Evolutionary conservation across 176 grass and related monocot genomes (phyloP), one percentile per base, ranked within the genome.

Genomic region (Phyllostachys edulis): DNA sequence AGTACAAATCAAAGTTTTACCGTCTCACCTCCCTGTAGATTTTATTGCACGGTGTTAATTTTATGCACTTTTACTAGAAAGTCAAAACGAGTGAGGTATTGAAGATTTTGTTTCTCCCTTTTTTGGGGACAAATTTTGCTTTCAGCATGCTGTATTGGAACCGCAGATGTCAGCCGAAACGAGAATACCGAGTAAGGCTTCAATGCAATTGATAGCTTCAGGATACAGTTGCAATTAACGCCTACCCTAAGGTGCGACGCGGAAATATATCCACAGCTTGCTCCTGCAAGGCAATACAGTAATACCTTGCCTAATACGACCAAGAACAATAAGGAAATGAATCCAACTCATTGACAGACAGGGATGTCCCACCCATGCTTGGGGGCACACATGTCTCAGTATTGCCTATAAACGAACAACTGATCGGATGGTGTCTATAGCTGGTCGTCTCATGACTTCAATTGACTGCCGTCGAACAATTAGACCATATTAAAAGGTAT

Each of bases 1-100:
- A 14, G 18, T 3, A 62, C 63, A 61, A 69, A 87, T 20, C 63
- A 3, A 82, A 69, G 62, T 69, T 82, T 60, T 13, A 86, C 5
- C 67, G 57, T 68, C 61, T 29, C 40, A 4, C 52, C 42, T 34
- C 7, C 17, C 16, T 47, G 10, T 3, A 21, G 2, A 34, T 46
- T 51, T 23, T 0, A 16, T 44, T 6, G 14, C 29, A 3, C 11
- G 50, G 4, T 38, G 38, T 23, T 49, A 21, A 49, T 45, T 86
- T 73, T 66, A 21, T 29, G 4, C 13, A 7, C 3, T 38, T 52
- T 47, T 47, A 11, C 9, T 44, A 41, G 26, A 46, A 37, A 29
- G 77, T 50, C 50, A 76, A 67, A 57, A 27, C 32, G 32, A 34
- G 32, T 34, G 32, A 34, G 32, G 32, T 34, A 34, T 34, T 34